Conservation (phyloP, 495 filamentous ascomycete species). For the Xylaria longipes region DNA sequence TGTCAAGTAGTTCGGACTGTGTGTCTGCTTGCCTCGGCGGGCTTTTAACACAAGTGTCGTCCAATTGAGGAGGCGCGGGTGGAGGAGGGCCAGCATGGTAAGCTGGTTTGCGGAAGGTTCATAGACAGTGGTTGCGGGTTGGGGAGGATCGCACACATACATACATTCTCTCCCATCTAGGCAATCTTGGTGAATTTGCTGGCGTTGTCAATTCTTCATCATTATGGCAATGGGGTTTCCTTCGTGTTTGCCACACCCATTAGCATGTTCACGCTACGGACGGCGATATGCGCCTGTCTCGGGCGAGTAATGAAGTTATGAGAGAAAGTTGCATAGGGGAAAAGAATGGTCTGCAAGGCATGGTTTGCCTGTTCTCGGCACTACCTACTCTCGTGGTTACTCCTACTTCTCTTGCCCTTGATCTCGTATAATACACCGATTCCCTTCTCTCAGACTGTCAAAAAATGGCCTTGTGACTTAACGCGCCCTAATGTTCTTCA, state of each 20-base stretch:
- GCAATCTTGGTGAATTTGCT: constrained; percentile 40
- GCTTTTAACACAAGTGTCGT: constrained; percentile 20
- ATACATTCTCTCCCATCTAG: constrained; percentile 33
- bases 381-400: constrained; percentile 3
- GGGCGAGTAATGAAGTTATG: constrained; percentile 28
- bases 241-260: constrained; percentile 4
- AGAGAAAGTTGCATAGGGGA: constrained; percentile 22
- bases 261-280: constrained; percentile 20
- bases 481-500: neutral
- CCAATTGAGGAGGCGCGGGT: neutral
- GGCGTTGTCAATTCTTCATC: constrained; percentile 38
- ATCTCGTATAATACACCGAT: constrained; percentile 27
- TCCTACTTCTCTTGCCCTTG: constrained; percentile 17
- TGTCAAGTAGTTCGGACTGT: neutral
- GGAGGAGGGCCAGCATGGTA: neutral
- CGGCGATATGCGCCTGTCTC: constrained; percentile 10
- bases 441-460: neutral
- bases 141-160: constrained; percentile 12
- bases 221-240: constrained; percentile 33
- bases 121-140: constrained; percentile 19
- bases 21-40: constrained; percentile 4
- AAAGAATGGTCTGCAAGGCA: constrained; percentile 14
- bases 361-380: constrained; percentile 8
- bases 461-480: neutral
- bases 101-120: constrained; percentile 13